Base-by-base conservation (phyloP, 345 rosid genomes). In the Camelina neglecta region DNA sequence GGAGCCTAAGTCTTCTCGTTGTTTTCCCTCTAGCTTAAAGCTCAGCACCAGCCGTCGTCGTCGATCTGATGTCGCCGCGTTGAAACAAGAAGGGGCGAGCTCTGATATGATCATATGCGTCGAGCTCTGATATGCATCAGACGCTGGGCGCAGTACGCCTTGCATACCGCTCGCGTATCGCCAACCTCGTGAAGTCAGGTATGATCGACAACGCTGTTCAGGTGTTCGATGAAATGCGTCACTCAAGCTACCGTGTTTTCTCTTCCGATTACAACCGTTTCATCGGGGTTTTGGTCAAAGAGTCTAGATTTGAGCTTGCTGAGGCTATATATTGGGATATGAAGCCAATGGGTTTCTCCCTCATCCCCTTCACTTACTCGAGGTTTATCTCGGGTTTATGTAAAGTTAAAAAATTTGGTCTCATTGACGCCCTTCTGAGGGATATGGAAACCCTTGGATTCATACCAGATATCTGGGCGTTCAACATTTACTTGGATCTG, bases 151-250 rank as follows among this genome's bases (percentile, higher is more conserved):
- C 89, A 9, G 77, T 84, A 74, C 98, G 99, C 92, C 97, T 84
- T 42, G 77, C 87, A 66, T 89, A 87, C 83, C 98, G 97, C 67
- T 80, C 93, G 71, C 87, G 84, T 42, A 89, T 95, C 31, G 75
- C 94, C 0, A 44, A 45, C 7, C 77, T 82, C 23, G 97, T 92
- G 15, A 92, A 89, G 60, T 73, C 91, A 36, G 97, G 97, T 41
- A 84, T 83, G 54, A 82, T 95, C 75, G 93, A 90, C 60, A 82
- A 85, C 23, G 98, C 99, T 72, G 61, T 86, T 84, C 81, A 83
- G 31, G 84, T 92, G 93, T 95, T 92, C 92, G 97, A 92, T 75
- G 85, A 89, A 90, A 84, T 95, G 98, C 81, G 93, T 18, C 88
- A 80, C 69, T 89, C 98, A 39, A 79, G 83, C 62, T 89, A 87